Base-by-base conservation (phyloP, 2,329 filamentous ascomycete genomes). In the Furcasterigmium sp. region DNA sequence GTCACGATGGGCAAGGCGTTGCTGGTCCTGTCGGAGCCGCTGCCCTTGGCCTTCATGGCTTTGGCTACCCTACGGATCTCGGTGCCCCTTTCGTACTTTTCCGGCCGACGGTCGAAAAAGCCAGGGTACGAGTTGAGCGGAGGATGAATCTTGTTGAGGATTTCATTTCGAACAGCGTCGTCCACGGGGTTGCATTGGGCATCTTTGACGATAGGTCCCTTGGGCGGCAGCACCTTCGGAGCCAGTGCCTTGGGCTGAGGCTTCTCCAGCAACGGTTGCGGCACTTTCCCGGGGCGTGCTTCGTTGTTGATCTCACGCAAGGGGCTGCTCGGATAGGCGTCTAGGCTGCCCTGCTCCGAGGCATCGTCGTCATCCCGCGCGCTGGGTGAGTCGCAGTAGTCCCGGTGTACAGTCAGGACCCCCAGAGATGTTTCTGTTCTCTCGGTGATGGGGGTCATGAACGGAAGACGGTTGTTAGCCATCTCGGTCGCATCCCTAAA, bases 381-480 rank as follows among this genome's bases (percentile, higher is more conserved):
- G 46, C 56, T 48, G 32, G 54, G 43, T 32, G 52, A 45, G 44
- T 51, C 19, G 46, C 44, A 41, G 19, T 25, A 46, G 39, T 39
- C 44, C 45, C 37, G 49, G n/a, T 44, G 44, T 29, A 46, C 48
- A 26, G 49, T 51, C 42, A 34, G 10, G 36, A 51, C 43, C 39
- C 50, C 84, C 5, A 97, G 68, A 1, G 91, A 96, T 10, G 84
- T 86, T 64, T 98, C 93, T 0, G 93, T 98, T 55, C 89, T 84
- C 63, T 98, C 93, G 2, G 93, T 91, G 52, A 98, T 98, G 2
- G 93, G 93, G 0, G 93, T 98, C 93, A 98, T 97, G 62, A 97
- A 98, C 3, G 91, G 93, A 9, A 97, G 73, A 43, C 91, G 84
- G 64, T 91, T 95, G 57, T 96, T 94, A 46, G 90, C 89, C 62